Conservation (phyloP, 2,329 filamentous ascomycete species). For the Incumbomyces lentus region DNA sequence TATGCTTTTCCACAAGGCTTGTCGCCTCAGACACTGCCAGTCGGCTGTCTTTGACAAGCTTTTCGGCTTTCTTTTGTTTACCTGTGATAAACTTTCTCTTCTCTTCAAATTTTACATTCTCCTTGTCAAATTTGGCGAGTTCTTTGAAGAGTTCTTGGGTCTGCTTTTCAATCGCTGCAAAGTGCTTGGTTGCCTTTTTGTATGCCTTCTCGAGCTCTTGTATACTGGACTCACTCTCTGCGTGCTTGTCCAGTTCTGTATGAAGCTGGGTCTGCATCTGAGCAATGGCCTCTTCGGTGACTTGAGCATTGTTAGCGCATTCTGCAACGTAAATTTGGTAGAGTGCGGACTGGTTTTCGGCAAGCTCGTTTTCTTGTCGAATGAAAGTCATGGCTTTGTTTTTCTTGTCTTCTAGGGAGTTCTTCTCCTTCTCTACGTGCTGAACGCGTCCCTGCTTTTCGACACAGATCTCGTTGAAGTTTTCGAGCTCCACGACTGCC, state of each 20-base stretch:
- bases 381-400: slow-evolving; percentile 84
- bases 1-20: slow-evolving; percentile 66
- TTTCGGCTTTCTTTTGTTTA: slow-evolving; percentile 93
- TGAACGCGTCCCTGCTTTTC: slow-evolving; percentile 94
- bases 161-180: slow-evolving; percentile 70
- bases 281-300: slow-evolving; percentile 80
- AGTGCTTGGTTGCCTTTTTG: slow-evolving; percentile 71
- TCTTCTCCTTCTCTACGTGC: slow-evolving; percentile 96
- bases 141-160: slow-evolving; percentile 73
- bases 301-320: slow-evolving; percentile 75
- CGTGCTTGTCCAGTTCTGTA: slow-evolving; percentile 79
- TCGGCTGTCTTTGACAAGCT: slow-evolving; percentile 67
- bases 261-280: slow-evolving; percentile 83
- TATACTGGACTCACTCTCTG: slow-evolving; percentile 81
- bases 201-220: slow-evolving; percentile 80
- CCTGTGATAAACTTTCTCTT: slow-evolving; percentile 86
- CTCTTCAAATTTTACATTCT: slow-evolving; percentile 93
- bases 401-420: slow-evolving; percentile 88
- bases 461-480: slow-evolving; percentile 83
- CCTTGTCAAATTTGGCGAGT: slow-evolving; percentile 87
- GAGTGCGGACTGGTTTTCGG: slow-evolving; percentile 76
- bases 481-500: slow-evolving; percentile 78
- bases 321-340: slow-evolving; percentile 88
- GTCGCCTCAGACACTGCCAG: slow-evolving; percentile 64
- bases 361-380: slow-evolving; percentile 84